Base-by-base conservation (phyloP, 2,329 filamentous ascomycete species). In the Colletotrichum lini region DNA sequence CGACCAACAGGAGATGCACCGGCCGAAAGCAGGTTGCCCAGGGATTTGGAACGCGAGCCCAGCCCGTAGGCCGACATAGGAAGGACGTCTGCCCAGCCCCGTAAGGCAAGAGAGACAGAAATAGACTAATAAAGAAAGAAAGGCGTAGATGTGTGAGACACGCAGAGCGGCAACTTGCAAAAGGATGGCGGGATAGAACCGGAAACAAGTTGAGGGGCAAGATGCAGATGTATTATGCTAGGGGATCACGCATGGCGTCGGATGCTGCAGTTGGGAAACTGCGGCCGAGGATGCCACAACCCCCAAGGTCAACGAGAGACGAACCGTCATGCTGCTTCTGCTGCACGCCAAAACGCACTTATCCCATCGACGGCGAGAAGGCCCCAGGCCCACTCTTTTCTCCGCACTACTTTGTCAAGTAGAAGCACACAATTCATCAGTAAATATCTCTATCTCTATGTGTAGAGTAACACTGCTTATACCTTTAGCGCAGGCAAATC, bases 1-100 rank as follows among this genome's bases (percentile, higher is more conserved):
- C 35, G 62, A 64, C 67, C 30, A 21, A 38, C 52, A 26, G 21
- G 42, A 61, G 67, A 38, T 45, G 57, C 57, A 68, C 64, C 58
- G 50, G 38, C 68, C 64, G 38, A 47, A 67, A 68, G 65, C 64
- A 66, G 63, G 62, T 40, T 60, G 54, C 52, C 18, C 54, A 38
- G 40, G 62, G 54, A 38, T 49, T n/a, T 44, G n/a, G 26, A 49
- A 52, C 58, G 40, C 38, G 23, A 44, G 44, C n/a, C 30, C 35
- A 35, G 49, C 23, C 18, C 42, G 26, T 18, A 45, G 54, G 30
- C 54, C 42, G 62, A 66, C 21, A 54, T 66, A 47, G n/a, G 47
- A 40, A 53, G 59, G 15, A 35, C 50, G 10, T 26, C 4, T n/a
- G 40, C 26, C 50, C 12, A 16, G n/a, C 13, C 30, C 15, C 6